A percentile compares a stretch with the other conserved stretches of the same genome.
These are phyloP conservation scores for Epichloe brachyelytri DNA, from an alignment of 2,329 filamentous ascomycete genomes.

Conservation along the genomic window DNA sequence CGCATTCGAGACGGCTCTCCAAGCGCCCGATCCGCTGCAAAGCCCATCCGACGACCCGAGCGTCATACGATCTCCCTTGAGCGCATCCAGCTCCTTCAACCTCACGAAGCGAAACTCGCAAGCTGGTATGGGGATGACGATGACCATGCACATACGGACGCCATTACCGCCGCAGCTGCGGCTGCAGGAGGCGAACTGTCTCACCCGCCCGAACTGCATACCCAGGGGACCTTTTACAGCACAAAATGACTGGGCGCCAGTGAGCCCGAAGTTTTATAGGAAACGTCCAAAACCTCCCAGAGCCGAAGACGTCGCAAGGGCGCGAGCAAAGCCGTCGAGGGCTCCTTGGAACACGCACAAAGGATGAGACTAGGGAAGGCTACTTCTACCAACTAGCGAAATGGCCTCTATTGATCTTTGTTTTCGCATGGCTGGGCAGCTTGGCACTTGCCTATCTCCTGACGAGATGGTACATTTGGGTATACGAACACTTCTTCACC, in stretches of 20 bases:
- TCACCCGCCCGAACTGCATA: slow-evolving; percentile 11
- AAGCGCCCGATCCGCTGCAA: slow-evolving; percentile 65
- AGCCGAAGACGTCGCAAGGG: slow-evolving; percentile 19
- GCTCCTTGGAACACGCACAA: slow-evolving; percentile 45
- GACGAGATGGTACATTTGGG: slow-evolving; percentile 77
- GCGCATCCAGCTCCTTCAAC: slow-evolving; percentile 24
- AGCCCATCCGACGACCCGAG: slow-evolving; percentile 40
- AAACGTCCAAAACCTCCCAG: slow-evolving; percentile 23
- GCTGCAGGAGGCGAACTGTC: slow-evolving; percentile 25
- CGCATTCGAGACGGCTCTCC: slow-evolving; percentile 69
- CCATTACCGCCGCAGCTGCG: slow-evolving; percentile 26
- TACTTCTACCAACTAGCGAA: slow-evolving; percentile 82
- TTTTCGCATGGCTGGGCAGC: slow-evolving; percentile 67
- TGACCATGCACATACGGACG: slow-evolving; percentile 20
- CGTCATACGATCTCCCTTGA: slow-evolving; percentile 29
- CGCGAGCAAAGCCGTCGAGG: slow-evolving; percentile 24
- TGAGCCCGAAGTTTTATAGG: slow-evolving; percentile 55
- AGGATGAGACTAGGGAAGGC: slow-evolving; percentile 89
- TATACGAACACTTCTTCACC: slow-evolving; percentile 83
- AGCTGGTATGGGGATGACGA: slow-evolving; percentile 17
- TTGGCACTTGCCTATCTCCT: slow-evolving; percentile 61
- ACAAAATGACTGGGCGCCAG: slow-evolving; percentile 89
- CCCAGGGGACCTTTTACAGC: slow-evolving; percentile 62
- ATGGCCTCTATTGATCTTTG: slow-evolving; percentile 76
- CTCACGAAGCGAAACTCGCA: slow-evolving; percentile 29